Evolutionary conservation across 345 rosid genomes (phyloP).

Genomic region (Sonneratia caseolaris): DNA sequence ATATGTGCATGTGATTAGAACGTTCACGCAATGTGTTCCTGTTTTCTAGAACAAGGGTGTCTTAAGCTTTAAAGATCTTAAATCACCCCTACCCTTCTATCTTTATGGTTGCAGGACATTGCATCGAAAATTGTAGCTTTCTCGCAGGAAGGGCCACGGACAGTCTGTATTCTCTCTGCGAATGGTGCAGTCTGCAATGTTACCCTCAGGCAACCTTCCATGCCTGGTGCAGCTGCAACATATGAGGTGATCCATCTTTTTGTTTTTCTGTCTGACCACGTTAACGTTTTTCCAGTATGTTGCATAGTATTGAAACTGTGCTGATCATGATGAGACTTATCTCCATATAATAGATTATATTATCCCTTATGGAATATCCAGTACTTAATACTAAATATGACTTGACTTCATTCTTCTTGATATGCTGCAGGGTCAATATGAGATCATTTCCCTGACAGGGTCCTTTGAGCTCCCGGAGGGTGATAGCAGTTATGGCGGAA

Average conservation of each 20-base stretch:
- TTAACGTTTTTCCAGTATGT: background rate
- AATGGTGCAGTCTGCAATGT: constrained; percentile 70
- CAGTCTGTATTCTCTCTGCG: constrained; percentile 80
- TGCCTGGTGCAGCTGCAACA: constrained; percentile 42
- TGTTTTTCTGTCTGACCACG: background rate
- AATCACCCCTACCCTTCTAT: background rate
- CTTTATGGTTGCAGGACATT: constrained; percentile 51
- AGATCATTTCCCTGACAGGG: constrained; percentile 77
- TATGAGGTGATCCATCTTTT: constrained; percentile 51
- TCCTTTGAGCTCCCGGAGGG: constrained; percentile 46
- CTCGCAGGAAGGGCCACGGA: constrained; percentile 72
- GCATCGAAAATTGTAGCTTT: constrained; percentile 60
- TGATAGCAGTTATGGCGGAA: constrained; percentile 34
- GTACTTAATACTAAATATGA: background rate
- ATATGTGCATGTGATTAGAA: background rate
- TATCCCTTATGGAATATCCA: background rate
- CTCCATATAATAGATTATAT: background rate
- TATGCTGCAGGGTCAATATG: constrained; percentile 63
- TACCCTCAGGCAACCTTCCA: constrained; percentile 53
- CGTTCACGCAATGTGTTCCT: background rate
- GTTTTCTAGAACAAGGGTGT: too few species aligned
- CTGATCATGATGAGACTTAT: background rate
- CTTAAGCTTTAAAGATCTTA: too few species aligned
- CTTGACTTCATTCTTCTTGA: constrained; percentile 2
- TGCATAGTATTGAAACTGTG: background rate